Base-by-base conservation (phyloP, 495 filamentous ascomycete species). In the Penicillium psychrofluorescens region DNA sequence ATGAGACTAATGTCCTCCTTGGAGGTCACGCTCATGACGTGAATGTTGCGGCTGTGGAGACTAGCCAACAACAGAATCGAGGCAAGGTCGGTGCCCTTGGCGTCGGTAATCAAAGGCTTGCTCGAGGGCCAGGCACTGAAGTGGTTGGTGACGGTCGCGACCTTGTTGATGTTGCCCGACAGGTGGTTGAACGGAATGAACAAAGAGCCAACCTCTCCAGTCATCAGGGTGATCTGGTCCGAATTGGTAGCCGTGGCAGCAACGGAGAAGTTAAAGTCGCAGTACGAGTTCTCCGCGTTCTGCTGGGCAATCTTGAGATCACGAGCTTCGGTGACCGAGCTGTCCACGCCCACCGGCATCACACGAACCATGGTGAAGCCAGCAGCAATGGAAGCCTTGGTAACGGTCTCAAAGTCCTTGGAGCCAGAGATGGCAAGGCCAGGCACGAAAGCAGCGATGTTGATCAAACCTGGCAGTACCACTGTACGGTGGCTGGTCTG, bases 111-210 rank as follows among this genome's bases (percentile, higher is more conserved):
- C 55, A 92, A 85, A 30, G 86, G 85, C 66, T 92, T 92, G 67
- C 79, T 82, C 3, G 72, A 72, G 22, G 87, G 87, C 87, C 87
- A 92, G 14, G 80, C 76, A 41, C 79, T 81, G 50, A 92, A 91
- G 66, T 92, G 87, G 40, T 79, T 81, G 46, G 84, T 85, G 37
- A 91, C 84, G 5, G 85, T 80, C 12, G 87, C 84, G 33, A 90
- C 86, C 68, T 88, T 88, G 74, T 80, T 89, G 63, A 92, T 89
- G 58, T 90, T 90, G 49, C 84, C 85, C 14, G 85, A 86, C 8
- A 90, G 66, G 56, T 90, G 85, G 61, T 92, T 88, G 77, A 91
- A 92, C 0, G 87, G 87, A 39, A 92, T 85, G 67, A 89, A 92
- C 13, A 92, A 72, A 15, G 87, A 90, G 7, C 87, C 87, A 44